phyloP scores from a whole-genome alignment of 345 rosid species.

The Mangifera indica region DNA sequence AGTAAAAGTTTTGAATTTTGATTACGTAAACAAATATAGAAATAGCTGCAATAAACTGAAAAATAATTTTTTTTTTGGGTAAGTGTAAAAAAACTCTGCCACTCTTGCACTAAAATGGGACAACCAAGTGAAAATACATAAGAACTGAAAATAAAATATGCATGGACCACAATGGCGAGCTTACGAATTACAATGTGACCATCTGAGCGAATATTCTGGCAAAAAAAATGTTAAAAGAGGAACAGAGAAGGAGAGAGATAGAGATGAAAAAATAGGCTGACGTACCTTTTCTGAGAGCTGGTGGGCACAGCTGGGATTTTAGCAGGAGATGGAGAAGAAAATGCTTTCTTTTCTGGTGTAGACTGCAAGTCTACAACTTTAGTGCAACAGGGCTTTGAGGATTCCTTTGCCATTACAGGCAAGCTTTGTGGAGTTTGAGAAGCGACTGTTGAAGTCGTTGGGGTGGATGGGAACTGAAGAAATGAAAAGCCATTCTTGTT shows the following conservation, averaged over 20 bases:
- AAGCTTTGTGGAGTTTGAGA: constrained; percentile 27
- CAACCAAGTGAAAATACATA: not conserved
- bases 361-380: constrained; percentile 47
- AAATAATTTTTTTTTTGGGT: no score
- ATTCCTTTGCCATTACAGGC: constrained; percentile 44
- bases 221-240: constrained; percentile 10
- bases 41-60: not conserved
- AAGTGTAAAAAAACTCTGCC: not conserved
- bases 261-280: constrained; percentile 33
- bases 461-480: constrained; percentile 38
- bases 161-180: constrained; percentile 36
- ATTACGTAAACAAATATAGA: constrained; percentile 13
- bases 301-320: constrained; percentile 48
- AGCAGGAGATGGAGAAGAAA: constrained; percentile 41
- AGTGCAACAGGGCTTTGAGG: constrained; percentile 46
- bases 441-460: constrained; percentile 10
- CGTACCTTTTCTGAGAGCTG: constrained; percentile 72
- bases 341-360: constrained; percentile 49
- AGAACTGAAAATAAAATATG: constrained; percentile 22
- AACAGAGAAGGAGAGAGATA: not conserved
- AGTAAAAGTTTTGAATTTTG: not conserved
- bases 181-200: constrained; percentile 28
- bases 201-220: constrained; percentile 42
- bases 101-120: constrained; percentile 14
- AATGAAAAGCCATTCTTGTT: constrained; percentile 34